phyloP scores from a whole-genome alignment of 257 asterid species.

The Pogostemon cablin region DNA sequence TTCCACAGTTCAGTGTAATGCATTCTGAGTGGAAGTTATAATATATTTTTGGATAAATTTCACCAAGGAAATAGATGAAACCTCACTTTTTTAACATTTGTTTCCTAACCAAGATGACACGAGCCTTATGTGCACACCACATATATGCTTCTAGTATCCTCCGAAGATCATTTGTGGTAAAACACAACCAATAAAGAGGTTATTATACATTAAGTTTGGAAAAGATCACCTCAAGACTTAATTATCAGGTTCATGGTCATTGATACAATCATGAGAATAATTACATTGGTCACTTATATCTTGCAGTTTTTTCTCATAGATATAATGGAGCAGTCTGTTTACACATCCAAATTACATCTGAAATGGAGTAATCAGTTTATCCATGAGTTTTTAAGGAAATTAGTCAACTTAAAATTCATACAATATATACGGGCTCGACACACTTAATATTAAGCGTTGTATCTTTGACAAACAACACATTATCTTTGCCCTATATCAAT shows the following conservation, averaged over 20 bases:
- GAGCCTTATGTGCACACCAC: not conserved
- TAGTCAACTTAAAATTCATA: not conserved
- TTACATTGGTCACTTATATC: not conserved
- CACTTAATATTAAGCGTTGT: not conserved
- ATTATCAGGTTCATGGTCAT: not conserved
- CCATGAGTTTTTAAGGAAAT: not conserved
- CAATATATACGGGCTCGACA: not conserved
- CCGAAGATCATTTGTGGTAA: not conserved
- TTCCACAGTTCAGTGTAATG: not conserved
- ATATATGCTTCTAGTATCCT: not conserved
- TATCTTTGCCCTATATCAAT: conserved; percentile 6
- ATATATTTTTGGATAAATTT: not conserved
- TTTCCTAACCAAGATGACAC: not conserved
- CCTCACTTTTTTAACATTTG: not conserved
- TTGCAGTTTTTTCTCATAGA: not conserved
- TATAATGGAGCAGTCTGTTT: no score
- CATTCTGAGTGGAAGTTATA: not conserved
- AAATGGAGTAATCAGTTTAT: not conserved
- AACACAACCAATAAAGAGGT: not conserved
- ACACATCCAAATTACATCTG: no score
- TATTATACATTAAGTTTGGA: not conserved
- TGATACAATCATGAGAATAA: not conserved
- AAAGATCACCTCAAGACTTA: not conserved
- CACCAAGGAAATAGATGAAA: not conserved
- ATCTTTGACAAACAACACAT: conserved; percentile 6